Evolutionary conservation across 2,329 filamentous ascomycete species (phyloP).

Genomic region (Nemania diffusa): DNA sequence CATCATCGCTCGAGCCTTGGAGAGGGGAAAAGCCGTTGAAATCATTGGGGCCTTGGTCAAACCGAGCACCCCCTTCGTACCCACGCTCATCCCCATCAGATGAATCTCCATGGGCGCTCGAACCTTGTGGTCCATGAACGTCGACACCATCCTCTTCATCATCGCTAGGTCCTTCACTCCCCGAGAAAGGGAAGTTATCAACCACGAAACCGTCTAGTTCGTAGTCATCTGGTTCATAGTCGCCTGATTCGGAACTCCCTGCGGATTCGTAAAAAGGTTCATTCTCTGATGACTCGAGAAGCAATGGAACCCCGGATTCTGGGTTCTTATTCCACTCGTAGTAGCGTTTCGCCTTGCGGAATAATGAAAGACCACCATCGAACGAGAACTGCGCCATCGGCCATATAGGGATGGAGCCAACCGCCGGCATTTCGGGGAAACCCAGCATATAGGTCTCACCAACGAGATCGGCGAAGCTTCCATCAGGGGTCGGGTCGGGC

Average conservation of each 20-base stretch:
- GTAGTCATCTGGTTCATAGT: slow-evolving; percentile 38
- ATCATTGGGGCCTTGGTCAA: slow-evolving; percentile 34
- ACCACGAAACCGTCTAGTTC: slow-evolving; percentile 43
- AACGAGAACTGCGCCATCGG: slow-evolving; percentile 20
- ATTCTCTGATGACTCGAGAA: slow-evolving; percentile 13
- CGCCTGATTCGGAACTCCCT: neutral
- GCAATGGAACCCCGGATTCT: slow-evolving; percentile 1
- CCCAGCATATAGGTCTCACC: neutral
- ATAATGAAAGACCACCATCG: neutral
- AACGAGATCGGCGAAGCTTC: neutral
- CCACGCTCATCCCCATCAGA: slow-evolving; percentile 25
- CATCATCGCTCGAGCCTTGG: slow-evolving; percentile 30
- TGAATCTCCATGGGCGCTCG: slow-evolving; percentile 3
- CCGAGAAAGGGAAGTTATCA: slow-evolving; percentile 14
- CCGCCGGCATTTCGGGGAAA: neutral
- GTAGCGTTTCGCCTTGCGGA: slow-evolving; percentile 23
- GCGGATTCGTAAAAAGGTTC: slow-evolving; percentile 23
- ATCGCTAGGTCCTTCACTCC: slow-evolving; percentile 27
- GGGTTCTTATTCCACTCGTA: slow-evolving; percentile 19
- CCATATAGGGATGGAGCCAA: slow-evolving; percentile 11
- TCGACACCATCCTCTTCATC: slow-evolving; percentile 43
- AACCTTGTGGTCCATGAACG: slow-evolving; percentile 35
- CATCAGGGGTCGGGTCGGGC: slow-evolving; percentile 41
- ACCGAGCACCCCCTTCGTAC: neutral
- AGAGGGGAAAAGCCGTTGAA: slow-evolving; percentile 44